Percentiles rank a stretch among this genome's conserved stretches.
Conservation (phyloP, 768 basidiomycete species). For the Kwoniella botswanensis region DNA sequence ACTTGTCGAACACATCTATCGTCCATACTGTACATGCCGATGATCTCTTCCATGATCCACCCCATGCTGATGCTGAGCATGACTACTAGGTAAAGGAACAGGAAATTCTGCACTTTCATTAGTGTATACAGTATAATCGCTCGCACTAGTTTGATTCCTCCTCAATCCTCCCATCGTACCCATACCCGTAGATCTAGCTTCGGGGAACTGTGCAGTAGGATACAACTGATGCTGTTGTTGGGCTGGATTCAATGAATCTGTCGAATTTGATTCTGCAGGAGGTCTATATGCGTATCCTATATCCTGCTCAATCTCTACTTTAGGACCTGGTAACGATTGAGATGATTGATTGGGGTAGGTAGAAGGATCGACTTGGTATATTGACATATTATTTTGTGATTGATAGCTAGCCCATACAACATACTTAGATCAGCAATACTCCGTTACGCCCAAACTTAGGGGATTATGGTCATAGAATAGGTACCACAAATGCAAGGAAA, state of each 20-base stretch:
- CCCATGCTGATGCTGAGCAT: neutral
- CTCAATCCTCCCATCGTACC: neutral
- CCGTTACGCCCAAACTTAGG: too few species aligned
- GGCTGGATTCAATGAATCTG: slow-evolving; percentile 3
- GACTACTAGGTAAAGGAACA: slow-evolving; percentile 14
- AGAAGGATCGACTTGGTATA: slow-evolving; percentile 36
- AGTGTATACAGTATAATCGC: neutral
- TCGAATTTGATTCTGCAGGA: neutral
- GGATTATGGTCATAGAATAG: too few species aligned
- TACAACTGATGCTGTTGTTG: neutral
- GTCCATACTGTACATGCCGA: slow-evolving; percentile 5
- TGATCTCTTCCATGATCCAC: slow-evolving; percentile 11
- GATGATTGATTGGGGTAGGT: neutral
- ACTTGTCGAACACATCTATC: neutral
- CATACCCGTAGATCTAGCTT: slow-evolving; percentile 17
- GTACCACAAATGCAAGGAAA: too few species aligned
- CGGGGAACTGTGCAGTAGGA: slow-evolving; percentile 16
- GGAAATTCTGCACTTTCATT: slow-evolving; percentile 10
- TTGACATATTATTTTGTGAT: slow-evolving; percentile 38
- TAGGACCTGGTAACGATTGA: neutral
- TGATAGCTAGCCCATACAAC: slow-evolving; percentile 26
- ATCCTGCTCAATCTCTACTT: slow-evolving; percentile 25
- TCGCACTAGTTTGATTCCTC: slow-evolving; percentile 11
- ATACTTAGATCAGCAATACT: too few species aligned
- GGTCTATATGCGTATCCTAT: slow-evolving; percentile 32